These are phyloP conservation scores for Cladosporium sphaerospermum DNA, from an alignment of 2,329 filamentous ascomycete genomes.

Conservation along the genomic window DNA sequence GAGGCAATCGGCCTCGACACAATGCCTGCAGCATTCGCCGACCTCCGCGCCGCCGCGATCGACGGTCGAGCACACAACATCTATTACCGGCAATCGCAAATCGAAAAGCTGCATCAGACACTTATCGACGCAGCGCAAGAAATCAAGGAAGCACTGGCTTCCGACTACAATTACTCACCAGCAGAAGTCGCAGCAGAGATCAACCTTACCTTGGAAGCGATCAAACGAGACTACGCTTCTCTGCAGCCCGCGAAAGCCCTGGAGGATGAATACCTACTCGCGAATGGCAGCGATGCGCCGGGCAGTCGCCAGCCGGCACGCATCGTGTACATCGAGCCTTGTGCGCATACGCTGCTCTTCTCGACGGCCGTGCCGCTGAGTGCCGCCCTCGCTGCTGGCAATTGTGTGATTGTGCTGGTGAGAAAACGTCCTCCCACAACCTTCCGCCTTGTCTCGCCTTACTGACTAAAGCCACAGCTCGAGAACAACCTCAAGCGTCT, in stretches of 20 bases:
- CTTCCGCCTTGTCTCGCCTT: not conserved
- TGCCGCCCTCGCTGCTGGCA: constrained; percentile 46
- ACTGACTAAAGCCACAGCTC: constrained; percentile 25
- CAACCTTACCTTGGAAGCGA: constrained; percentile 33
- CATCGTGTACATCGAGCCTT: constrained; percentile 45
- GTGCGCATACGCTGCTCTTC: constrained; percentile 44
- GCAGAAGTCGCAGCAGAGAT: constrained; percentile 39
- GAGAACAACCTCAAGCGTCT: constrained; percentile 36
- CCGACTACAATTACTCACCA: constrained; percentile 32
- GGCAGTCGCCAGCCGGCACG: constrained; percentile 33
- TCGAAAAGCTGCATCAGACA: constrained; percentile 38
- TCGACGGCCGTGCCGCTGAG: constrained; percentile 39
- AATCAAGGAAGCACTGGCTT: constrained; percentile 36
- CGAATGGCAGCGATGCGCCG: constrained; percentile 34
- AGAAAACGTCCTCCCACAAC: constrained; percentile 4
- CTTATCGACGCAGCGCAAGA: constrained; percentile 32
- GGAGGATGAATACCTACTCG: constrained; percentile 38
- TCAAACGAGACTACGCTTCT: constrained; percentile 36
- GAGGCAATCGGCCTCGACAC: not conserved
- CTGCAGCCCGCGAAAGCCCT: constrained; percentile 36
- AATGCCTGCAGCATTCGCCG: constrained; percentile 26
- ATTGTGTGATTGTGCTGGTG: constrained; percentile 47
- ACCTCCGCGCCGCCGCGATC: constrained; percentile 37
- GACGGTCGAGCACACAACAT: constrained; percentile 42
- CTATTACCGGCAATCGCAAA: constrained; percentile 42